phyloP scores from a whole-genome alignment of 1,284 basidiomycete genomes.

The Ustilago sp. region DNA sequence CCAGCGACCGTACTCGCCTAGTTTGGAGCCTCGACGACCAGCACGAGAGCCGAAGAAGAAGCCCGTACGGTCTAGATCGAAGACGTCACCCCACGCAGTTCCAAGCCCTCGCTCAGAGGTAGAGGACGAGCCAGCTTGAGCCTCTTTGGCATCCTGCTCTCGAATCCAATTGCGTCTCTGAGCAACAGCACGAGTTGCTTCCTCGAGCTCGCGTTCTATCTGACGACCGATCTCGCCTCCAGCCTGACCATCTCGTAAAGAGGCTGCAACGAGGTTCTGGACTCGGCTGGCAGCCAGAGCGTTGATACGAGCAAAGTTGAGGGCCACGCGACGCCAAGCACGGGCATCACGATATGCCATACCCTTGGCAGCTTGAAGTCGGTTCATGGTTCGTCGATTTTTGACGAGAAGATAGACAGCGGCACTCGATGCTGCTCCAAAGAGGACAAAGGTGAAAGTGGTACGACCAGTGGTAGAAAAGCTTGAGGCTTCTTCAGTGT shows the following conservation, averaged over 20 bases:
- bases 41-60: constrained; percentile 35
- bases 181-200: constrained; percentile 31
- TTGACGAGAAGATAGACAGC: constrained; percentile 27
- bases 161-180: constrained; percentile 35
- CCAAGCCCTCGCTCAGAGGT: constrained; percentile 10
- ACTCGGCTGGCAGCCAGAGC: constrained; percentile 37
- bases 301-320: constrained; percentile 48
- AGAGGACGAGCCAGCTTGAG: constrained; percentile 8
- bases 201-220: constrained; percentile 43
- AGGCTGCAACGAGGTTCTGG: constrained; percentile 29
- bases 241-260: constrained; percentile 31
- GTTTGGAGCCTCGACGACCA: constrained; percentile 18
- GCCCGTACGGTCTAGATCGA: constrained; percentile 19
- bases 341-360: constrained; percentile 38
- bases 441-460: constrained; percentile 48
- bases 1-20: constrained; percentile 15
- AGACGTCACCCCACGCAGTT: constrained; percentile 19
- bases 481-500: neutral
- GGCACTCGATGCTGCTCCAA: constrained; percentile 33
- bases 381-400: constrained; percentile 43
- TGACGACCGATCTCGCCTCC: constrained; percentile 32
- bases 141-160: constrained; percentile 31
- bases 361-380: constrained; percentile 37
- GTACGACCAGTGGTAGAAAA: constrained; percentile 19
- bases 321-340: constrained; percentile 51